Conservation (phyloP, 805 yeast species). For the Kuraishia hungarica region DNA sequence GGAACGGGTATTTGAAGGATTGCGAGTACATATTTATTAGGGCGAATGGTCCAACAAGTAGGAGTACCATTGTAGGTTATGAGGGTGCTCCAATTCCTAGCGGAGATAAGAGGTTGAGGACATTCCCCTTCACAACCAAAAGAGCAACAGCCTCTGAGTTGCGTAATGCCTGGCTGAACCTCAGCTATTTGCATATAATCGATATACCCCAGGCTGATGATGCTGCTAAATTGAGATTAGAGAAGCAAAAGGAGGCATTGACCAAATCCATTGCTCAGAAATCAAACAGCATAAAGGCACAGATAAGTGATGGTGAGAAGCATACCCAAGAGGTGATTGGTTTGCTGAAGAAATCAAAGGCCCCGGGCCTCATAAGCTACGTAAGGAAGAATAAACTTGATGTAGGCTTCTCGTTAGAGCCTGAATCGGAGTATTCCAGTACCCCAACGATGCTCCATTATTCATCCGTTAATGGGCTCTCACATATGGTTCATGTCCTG, state of each 20-base stretch:
- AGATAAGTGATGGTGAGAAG: conserved; percentile 29
- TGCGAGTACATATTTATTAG: conserved; percentile 71
- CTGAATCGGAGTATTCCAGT: conserved; percentile 38
- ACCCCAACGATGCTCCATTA: conserved; percentile 75
- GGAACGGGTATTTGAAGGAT: conserved; percentile 52
- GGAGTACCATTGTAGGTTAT: conserved; percentile 58
- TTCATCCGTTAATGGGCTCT: conserved; percentile 60
- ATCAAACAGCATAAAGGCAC: conserved; percentile 9
- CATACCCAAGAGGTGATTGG: conserved; percentile 51
- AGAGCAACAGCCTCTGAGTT: conserved; percentile 80
- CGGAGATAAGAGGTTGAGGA: conserved; percentile 54
- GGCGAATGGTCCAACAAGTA: conserved; percentile 68
- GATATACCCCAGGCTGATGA: conserved; percentile 44
- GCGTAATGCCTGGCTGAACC: conserved; percentile 74
- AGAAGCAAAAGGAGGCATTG: conserved; percentile 21
- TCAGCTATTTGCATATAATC: conserved; percentile 49
- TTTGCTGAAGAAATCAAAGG: conserved; percentile 63
- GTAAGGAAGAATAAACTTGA: conserved; percentile 48
- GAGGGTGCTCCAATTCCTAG: conserved; percentile 43
- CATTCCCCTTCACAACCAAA: conserved; percentile 83
- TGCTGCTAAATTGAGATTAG: conserved; percentile 15
- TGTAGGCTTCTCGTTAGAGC: conserved; percentile 46
- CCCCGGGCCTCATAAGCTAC: conserved; percentile 62
- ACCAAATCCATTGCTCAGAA: conserved; percentile 11
- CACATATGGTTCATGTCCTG: conserved; percentile 58